phyloP scores from a whole-genome alignment of 2,329 filamentous ascomycete genomes.

The Aspergillus nomiae region DNA sequence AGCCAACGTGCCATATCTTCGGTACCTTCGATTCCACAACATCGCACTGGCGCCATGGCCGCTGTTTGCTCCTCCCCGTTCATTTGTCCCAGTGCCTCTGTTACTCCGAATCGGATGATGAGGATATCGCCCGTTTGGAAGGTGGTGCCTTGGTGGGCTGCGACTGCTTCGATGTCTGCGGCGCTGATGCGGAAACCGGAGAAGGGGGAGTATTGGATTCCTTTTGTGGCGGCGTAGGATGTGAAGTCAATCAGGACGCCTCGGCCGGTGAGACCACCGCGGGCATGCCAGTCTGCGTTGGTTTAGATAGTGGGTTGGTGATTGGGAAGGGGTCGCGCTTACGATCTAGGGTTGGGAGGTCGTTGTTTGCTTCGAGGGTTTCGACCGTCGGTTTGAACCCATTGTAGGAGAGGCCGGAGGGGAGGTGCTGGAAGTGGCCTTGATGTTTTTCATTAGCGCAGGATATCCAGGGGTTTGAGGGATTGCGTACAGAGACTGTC shows the following conservation, averaged over 20 bases:
- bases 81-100: constrained; percentile 20
- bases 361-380: constrained; percentile 2
- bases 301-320: not conserved
- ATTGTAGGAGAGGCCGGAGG: constrained; percentile 35
- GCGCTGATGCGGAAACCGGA: constrained; percentile 36
- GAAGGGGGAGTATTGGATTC: constrained; percentile 58
- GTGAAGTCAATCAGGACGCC: constrained; percentile 58
- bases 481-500: constrained; percentile 46
- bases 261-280: constrained; percentile 51
- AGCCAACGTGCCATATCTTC: constrained; percentile 55
- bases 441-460: not conserved
- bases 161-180: constrained; percentile 22
- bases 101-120: constrained; percentile 26
- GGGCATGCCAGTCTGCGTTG: constrained; percentile 36
- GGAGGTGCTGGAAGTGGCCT: constrained; percentile 25
- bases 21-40: constrained; percentile 48
- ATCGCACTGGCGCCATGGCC: constrained; percentile 8
- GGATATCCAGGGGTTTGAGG: constrained; percentile 24
- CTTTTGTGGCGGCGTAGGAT: constrained; percentile 57
- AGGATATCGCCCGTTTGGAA: constrained; percentile 26
- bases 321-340: not conserved
- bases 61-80: constrained; percentile 18
- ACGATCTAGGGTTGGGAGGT: constrained; percentile 27
- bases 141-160: constrained; percentile 18
- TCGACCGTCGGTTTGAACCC: constrained; percentile 28